Evolutionary conservation across 352 stramenopile genomes (phyloP).

Genomic region (Globisporangium paroecandrum): DNA sequence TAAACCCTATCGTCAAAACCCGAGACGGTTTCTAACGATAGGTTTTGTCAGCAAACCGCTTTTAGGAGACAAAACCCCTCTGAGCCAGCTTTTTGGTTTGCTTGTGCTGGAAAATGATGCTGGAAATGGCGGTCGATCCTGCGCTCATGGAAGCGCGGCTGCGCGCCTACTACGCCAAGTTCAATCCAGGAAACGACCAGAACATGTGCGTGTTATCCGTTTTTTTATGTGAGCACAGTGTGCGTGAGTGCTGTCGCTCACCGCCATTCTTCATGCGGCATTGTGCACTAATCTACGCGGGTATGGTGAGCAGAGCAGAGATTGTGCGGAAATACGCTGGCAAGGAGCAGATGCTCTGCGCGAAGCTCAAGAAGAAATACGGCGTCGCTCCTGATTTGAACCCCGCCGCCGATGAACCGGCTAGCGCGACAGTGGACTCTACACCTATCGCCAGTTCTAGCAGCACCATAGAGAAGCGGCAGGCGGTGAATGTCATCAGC

Average conservation of each 20-base stretch:
- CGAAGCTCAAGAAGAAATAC: constrained; percentile 80
- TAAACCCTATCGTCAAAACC: too few species aligned
- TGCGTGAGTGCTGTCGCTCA: not conserved
- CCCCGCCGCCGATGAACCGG: not conserved
- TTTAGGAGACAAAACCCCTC: too few species aligned
- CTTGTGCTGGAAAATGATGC: not conserved
- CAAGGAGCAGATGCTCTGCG: constrained; percentile 57
- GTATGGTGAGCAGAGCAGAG: constrained; percentile 35
- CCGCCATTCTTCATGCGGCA: not conserved
- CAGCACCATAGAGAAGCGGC: not conserved
- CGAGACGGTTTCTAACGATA: too few species aligned
- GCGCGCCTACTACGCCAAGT: constrained; percentile 64
- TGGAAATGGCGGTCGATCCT: not conserved
- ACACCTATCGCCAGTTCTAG: not conserved
- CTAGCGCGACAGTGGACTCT: not conserved
- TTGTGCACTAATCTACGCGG: not conserved
- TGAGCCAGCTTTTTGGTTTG: too few species aligned
- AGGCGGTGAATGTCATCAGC: not conserved
- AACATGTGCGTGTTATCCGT: constrained; percentile 54
- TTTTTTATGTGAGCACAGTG: not conserved
- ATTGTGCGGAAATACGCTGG: constrained; percentile 70
- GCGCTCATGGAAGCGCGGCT: constrained; percentile 45
- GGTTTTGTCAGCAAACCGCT: too few species aligned
- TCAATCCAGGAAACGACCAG: constrained; percentile 74
- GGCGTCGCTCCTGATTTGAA: constrained; percentile 43